Percentiles rank a stretch among this genome's conserved stretches.
These are phyloP conservation scores for Cordyceps cateniannulata DNA, from an alignment of 2,329 filamentous ascomycete genomes.

Conservation along the genomic window DNA sequence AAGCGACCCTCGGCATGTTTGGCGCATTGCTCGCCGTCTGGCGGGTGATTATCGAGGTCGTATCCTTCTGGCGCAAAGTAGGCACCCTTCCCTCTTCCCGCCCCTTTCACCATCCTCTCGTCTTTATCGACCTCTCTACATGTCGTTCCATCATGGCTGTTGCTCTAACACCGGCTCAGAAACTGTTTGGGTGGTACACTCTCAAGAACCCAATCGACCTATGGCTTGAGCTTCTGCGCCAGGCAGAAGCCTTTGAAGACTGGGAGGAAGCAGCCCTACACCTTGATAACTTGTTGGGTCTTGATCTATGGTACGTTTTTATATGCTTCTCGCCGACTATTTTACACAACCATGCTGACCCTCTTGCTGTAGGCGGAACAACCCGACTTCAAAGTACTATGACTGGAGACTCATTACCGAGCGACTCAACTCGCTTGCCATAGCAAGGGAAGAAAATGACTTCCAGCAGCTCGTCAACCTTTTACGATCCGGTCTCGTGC, in stretches of 20 bases:
- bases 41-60: conserved; percentile 55
- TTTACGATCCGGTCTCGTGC: conserved; percentile 69
- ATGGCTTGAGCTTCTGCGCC: conserved; percentile 58
- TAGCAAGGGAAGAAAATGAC: conserved; percentile 64
- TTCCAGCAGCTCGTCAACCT: conserved; percentile 71
- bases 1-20: conserved; percentile 31
- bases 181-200: conserved; percentile 60
- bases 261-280: conserved; percentile 81
- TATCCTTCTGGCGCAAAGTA: conserved; percentile 58
- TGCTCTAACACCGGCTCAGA: conserved; percentile 42
- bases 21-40: conserved; percentile 43
- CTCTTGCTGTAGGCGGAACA: conserved; percentile 62
- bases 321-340: background rate
- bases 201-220: conserved; percentile 57
- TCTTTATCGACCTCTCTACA: conserved; percentile 15
- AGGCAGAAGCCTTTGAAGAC: conserved; percentile 69
- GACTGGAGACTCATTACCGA: conserved; percentile 80
- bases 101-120: conserved; percentile 1
- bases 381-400: conserved; percentile 73
- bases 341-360: conserved; percentile 5
- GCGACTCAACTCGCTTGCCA: conserved; percentile 63
- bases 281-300: conserved; percentile 73
- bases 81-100: conserved; percentile 16
- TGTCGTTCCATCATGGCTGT: conserved; percentile 12
- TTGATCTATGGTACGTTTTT: conserved; percentile 66